phyloP scores from a whole-genome alignment of 192 early-diverging fungal species.

The Backusella circina region DNA sequence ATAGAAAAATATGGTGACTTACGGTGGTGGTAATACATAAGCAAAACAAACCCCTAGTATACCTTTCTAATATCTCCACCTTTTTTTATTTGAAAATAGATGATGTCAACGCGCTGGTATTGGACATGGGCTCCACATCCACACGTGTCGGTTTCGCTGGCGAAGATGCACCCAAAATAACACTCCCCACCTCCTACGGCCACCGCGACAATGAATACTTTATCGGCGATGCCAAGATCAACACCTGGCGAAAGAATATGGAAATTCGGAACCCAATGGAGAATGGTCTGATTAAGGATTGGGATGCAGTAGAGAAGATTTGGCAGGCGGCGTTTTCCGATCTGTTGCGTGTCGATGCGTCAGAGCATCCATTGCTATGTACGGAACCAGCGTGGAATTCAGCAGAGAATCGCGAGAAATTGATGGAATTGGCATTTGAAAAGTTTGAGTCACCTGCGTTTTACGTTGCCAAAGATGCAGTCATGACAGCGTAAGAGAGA shows the following conservation, averaged over 20 bases:
- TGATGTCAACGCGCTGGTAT: constrained; percentile 89
- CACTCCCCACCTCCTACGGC: constrained; percentile 85
- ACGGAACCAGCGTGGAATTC: constrained; percentile 92
- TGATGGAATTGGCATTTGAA: constrained; percentile 95
- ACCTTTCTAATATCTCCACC: background rate
- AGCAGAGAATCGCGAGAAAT: constrained; percentile 75
- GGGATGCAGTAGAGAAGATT: constrained; percentile 88
- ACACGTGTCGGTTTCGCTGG: constrained; percentile 93
- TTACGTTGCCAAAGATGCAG: constrained; percentile 87
- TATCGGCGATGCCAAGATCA: constrained; percentile 67
- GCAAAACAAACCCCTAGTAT: background rate
- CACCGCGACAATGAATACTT: constrained; percentile 38
- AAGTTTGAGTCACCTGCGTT: constrained; percentile 89
- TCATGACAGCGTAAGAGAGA: constrained; percentile 77
- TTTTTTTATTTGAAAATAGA: constrained; percentile 45
- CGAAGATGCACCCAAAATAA: constrained; percentile 86
- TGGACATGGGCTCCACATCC: constrained; percentile 86
- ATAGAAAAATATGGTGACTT: constrained; percentile 30
- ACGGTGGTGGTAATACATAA: constrained; percentile 33
- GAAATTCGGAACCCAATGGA: constrained; percentile 80
- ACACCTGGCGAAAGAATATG: constrained; percentile 72
- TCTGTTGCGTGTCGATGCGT: constrained; percentile 65
- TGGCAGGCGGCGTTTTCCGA: constrained; percentile 82
- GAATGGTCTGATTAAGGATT: constrained; percentile 86
- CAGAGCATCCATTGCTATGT: constrained; percentile 88